These are phyloP conservation scores for Daedaleopsis nitida DNA, from an alignment of 768 basidiomycete species.

Conservation along the genomic window DNA sequence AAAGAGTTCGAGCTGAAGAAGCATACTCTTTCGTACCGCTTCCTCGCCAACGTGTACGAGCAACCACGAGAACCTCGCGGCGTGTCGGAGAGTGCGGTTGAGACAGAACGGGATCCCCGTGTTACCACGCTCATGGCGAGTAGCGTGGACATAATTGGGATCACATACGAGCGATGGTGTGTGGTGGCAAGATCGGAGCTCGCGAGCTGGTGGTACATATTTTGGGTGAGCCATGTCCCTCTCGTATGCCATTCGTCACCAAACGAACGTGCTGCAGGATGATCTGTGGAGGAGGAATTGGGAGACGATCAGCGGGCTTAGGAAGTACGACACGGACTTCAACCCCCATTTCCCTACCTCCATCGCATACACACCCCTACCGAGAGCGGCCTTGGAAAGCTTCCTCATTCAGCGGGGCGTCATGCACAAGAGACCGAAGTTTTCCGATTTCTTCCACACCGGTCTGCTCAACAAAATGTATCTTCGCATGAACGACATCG, in stretches of 20 bases:
- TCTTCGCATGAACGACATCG: slow-evolving; percentile 66
- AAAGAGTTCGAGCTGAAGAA: slow-evolving; percentile 55
- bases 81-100: slow-evolving; percentile 46
- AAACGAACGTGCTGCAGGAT: slow-evolving; percentile 46
- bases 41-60: slow-evolving; percentile 63
- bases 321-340: slow-evolving; percentile 57
- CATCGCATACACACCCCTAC: slow-evolving; percentile 71
- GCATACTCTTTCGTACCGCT: slow-evolving; percentile 59
- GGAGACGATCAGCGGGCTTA: slow-evolving; percentile 53
- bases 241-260: too few relatives aligned
- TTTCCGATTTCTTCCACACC: slow-evolving; percentile 55
- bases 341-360: slow-evolving; percentile 71
- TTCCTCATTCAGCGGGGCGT: slow-evolving; percentile 68
- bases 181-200: slow-evolving; percentile 51
- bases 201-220: slow-evolving; percentile 77
- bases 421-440: slow-evolving; percentile 44
- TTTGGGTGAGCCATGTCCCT: slow-evolving; percentile 56
- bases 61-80: slow-evolving; percentile 47
- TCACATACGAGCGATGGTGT: slow-evolving; percentile 54
- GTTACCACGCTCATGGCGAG: slow-evolving; percentile 52
- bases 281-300: slow-evolving; percentile 76
- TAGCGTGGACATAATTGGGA: slow-evolving; percentile 47
- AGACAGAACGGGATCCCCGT: slow-evolving; percentile 55
- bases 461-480: slow-evolving; percentile 77
- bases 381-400: slow-evolving; percentile 61